Percentiles rank a stretch among this genome's conserved stretches.
Conservation (phyloP, 1,284 basidiomycete species). For the Fomitopsis pinicola region DNA sequence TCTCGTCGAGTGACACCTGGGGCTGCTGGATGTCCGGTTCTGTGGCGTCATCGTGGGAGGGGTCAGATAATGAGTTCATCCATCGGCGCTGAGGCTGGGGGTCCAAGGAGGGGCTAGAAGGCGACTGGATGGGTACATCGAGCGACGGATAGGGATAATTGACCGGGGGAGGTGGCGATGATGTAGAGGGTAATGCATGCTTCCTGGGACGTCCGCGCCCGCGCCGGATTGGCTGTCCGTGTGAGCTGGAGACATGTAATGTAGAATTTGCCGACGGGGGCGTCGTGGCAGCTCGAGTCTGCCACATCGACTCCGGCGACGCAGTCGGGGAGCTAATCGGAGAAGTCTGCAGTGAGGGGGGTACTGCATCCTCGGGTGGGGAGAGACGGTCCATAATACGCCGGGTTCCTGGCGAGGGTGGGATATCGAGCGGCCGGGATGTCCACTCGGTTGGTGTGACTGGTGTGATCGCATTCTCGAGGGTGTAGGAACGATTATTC, state of each 20-base stretch:
- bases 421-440: background rate
- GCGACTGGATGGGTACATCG: background rate
- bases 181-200: slow-evolving; percentile 3
- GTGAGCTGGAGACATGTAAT: background rate
- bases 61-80: background rate
- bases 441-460: background rate
- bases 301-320: background rate
- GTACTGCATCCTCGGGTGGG: background rate
- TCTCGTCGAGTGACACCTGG: slow-evolving; percentile 7
- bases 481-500: slow-evolving; percentile 1
- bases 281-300: background rate
- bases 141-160: slow-evolving; percentile 15
- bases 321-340: background rate
- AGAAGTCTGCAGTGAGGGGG: background rate
- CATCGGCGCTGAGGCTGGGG: background rate
- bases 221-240: slow-evolving; percentile 6
- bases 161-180: slow-evolving; percentile 11
- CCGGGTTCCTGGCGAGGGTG: background rate
- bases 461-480: slow-evolving; percentile 1
- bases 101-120: background rate
- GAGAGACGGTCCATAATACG: background rate
- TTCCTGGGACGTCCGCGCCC: slow-evolving; percentile 20
- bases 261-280: background rate
- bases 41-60: background rate
- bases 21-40: background rate